Evolutionary conservation across 2,329 filamentous ascomycete genomes (phyloP).

Genomic region (Microdochium nivale): DNA sequence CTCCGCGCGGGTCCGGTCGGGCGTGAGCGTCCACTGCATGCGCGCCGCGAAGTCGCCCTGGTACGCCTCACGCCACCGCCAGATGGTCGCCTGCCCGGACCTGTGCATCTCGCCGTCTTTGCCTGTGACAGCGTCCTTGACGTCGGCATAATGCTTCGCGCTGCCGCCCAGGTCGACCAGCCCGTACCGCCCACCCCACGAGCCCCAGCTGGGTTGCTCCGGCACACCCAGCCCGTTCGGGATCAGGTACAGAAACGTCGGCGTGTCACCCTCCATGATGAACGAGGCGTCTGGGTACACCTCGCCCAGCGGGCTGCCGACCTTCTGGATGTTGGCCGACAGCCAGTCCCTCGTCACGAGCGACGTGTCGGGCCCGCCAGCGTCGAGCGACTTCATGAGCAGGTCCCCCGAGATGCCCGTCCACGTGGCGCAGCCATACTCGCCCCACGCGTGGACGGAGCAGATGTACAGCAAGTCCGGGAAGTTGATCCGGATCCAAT

Average conservation of each 20-base stretch:
- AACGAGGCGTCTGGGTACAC: conserved; percentile 31
- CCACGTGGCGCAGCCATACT: conserved; percentile 46
- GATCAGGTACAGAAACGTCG: conserved; percentile 32
- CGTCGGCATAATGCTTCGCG: not conserved
- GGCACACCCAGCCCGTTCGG: conserved; percentile 32
- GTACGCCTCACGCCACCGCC: conserved; percentile 13
- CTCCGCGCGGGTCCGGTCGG: conserved; percentile 19
- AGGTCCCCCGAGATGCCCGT: conserved; percentile 42
- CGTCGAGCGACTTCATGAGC: conserved; percentile 31
- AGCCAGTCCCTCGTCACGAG: conserved; percentile 37
- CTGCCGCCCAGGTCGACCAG: conserved; percentile 6
- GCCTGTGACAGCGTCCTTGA: conserved; percentile 6
- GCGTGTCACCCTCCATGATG: conserved; percentile 37
- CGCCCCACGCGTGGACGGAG: conserved; percentile 46
- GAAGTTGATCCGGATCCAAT: conserved; percentile 45
- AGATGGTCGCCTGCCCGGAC: conserved; percentile 8
- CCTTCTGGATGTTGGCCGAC: conserved; percentile 35
- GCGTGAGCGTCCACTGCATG: conserved; percentile 10
- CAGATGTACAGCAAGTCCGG: conserved; percentile 47
- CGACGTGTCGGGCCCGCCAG: conserved; percentile 29
- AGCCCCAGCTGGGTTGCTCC: conserved; percentile 30
- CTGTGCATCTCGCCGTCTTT: conserved; percentile 5
- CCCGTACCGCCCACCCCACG: conserved; percentile 36
- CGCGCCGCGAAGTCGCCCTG: conserved; percentile 14
- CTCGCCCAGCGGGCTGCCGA: conserved; percentile 17